Base-by-base conservation (phyloP, 2,329 filamentous ascomycete species). In the Pseudocercospora musae region DNA sequence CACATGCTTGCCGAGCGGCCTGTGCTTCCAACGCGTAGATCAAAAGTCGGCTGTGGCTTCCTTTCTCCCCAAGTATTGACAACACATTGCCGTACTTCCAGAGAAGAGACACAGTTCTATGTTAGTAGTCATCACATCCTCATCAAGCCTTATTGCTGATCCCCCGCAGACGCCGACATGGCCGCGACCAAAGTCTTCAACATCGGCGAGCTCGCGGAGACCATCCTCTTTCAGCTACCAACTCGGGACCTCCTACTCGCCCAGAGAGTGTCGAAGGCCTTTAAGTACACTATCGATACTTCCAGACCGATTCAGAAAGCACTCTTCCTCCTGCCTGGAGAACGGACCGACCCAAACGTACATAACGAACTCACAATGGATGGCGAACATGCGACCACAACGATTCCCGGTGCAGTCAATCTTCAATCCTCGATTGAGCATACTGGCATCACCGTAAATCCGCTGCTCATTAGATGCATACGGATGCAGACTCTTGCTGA, bases 161-260 rank as follows among this genome's bases (percentile, higher is more conserved):
- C 9, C 11, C 3, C 10, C 4, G 23, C 44, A 48, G 57, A 2
- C 11, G 20, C 44, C 27, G 18, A 20, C 9, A 29, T 48, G 23
- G 58, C 58, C 27, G 58, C 58, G 7, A 25, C 52, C 3, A 46
- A 15, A 44, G 50, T 56, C 21, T 60, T 60, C 37, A 33, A 33
- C 27, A 60, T 56, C 33, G 15, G 40, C 33, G 58, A 60, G 25
- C 58, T 60, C 33, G 58, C 50, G 1, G 49, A 60, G 15, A 13
- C 25, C 1, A 60, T 60, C 9, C 49, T 60, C 23, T 2, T 54
- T 7, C 20, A 59, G 18, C 31, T 54, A 1, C 49, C 58, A n/a
- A 54, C 49, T 13, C n/a, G 13, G 2, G 58, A 59, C 21, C 48
- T 59, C 11, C 21, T 48, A 4, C 40, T 57, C 3, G 40, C 40